Base-by-base conservation (phyloP, 495 filamentous ascomycete species). In the Penicillium verhagenii region DNA sequence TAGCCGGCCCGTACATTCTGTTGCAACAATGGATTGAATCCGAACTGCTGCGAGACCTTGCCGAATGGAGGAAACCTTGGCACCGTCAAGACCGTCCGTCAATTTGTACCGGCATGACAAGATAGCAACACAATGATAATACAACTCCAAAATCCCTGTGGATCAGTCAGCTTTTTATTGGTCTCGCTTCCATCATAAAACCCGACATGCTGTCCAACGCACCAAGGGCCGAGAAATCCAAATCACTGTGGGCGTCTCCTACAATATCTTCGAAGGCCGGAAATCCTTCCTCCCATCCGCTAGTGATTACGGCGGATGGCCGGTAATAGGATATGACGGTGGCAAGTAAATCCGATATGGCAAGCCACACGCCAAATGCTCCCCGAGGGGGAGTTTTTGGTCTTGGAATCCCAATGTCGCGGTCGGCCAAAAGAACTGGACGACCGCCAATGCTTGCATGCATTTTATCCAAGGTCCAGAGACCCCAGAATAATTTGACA, bases 101-200 rank as follows among this genome's bases (percentile, higher is more conserved):
- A 73, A 67, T 43, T 82, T 73, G 10, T 72, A 68, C 35, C 76
- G 74, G 57, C 74, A 76, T 14, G 79, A 81, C 1, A 89, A 72
- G 38, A 90, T 87, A 20, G 80, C 82, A 6, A 89, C 82, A 9
- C 82, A 80, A 58, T 90, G 85, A 58, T 92, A 90, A 49, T 85
- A 83, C 5, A 87, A 75, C 57, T 90, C 86, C 4, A 90, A 64
- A 1, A 86, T 79, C 1, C 79, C 85, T 86, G 43, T 24, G 6
- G 11, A 24, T 25, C 8, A 25, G 14, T 45, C 16, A 25, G 23
- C 13, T 26, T 16, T 11, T 26, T 21, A 13, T 25, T 29, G 14
- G 10, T 14, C 14, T 26, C 16, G 24, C 19, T 28, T 25, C 42
- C 11, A 5, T 29, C 24, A 45, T 23, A 14, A 20, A 8, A 25